phyloP scores from a whole-genome alignment of 192 early-diverging fungal species.

The Coemansia sp. region DNA sequence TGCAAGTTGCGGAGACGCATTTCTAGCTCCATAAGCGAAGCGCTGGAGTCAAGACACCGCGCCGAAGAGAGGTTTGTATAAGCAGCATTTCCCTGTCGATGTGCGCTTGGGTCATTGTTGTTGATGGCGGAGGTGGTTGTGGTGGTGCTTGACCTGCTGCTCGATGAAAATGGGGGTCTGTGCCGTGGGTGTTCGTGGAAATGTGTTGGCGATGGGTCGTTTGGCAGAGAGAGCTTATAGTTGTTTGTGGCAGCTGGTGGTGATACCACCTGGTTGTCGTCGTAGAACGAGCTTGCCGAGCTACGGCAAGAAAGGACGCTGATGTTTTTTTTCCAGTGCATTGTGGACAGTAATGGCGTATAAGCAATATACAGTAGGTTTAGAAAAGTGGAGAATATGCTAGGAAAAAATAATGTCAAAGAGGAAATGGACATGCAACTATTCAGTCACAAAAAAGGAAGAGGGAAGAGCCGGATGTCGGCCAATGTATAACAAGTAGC shows the following conservation, averaged over 20 bases:
- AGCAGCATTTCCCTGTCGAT: neutral
- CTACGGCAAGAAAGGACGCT: neutral
- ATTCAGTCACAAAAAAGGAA: no score
- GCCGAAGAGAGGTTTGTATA: neutral
- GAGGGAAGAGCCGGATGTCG: neutral
- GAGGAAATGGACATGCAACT: neutral
- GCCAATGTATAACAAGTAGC: neutral
- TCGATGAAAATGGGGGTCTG: neutral
- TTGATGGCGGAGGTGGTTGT: neutral
- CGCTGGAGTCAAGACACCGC: constrained; percentile 2
- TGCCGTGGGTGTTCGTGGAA: neutral
- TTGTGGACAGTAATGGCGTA: neutral
- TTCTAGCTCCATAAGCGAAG: constrained; percentile 1
- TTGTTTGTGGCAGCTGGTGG: neutral
- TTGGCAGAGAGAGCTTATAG: neutral
- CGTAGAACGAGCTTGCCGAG: neutral
- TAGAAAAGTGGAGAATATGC: neutral
- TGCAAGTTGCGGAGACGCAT: constrained; percentile 6
- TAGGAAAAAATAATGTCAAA: neutral
- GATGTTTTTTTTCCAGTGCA: constrained; percentile 1
- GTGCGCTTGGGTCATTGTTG: neutral
- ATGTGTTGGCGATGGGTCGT: neutral
- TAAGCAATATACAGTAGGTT: neutral
- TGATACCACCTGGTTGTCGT: neutral
- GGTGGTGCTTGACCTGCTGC: neutral